A percentile compares a stretch with the other conserved stretches of the same genome.
Evolutionary conservation across 1,139 yeast genomes (phyloP).

Genomic region (Sugiyamaella grinbergsii): DNA sequence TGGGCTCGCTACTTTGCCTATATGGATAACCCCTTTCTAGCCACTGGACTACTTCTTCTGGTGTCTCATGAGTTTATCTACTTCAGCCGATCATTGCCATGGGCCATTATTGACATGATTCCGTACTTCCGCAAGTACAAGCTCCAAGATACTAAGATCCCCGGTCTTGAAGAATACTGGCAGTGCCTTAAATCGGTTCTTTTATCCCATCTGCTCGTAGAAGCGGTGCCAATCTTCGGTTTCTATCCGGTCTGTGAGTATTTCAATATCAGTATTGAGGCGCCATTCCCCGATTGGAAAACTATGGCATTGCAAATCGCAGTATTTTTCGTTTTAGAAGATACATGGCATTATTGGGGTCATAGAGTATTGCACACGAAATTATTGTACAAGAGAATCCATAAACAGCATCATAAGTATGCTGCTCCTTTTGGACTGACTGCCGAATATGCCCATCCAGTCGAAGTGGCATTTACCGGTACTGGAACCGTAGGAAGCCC

Average conservation of each 20-base stretch:
- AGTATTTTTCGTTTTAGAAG: conserved; percentile 81
- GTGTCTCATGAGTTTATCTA: conserved; percentile 75
- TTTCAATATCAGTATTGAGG: conserved; percentile 70
- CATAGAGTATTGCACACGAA: conserved; percentile 89
- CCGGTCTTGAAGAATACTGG: conserved; percentile 82
- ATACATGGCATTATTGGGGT: conserved; percentile 94
- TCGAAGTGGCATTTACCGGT: conserved; percentile 87
- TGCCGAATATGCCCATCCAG: conserved; percentile 96
- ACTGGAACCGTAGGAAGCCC: conserved; percentile 96
- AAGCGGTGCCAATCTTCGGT: conserved; percentile 93
- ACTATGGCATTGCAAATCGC: conserved; percentile 65
- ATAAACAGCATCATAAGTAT: conserved; percentile 94
- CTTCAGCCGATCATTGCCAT: conserved; percentile 82
- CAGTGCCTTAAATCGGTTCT: conserved; percentile 84
- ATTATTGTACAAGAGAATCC: conserved; percentile 82
- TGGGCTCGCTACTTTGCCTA: conserved; percentile 83
- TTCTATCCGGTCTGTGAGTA: conserved; percentile 86
- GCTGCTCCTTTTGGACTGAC: conserved; percentile 97
- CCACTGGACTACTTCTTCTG: conserved; percentile 80
- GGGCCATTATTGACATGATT: conserved; percentile 75
- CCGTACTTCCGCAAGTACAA: conserved; percentile 77
- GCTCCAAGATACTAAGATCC: conserved; percentile 78
- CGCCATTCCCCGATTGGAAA: conserved; percentile 74
- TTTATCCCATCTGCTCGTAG: conserved; percentile 83
- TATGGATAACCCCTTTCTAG: conserved; percentile 73